Evolutionary conservation across 1,284 basidiomycete species (phyloP).

Genomic region (Hypsizygus ulmarius): DNA sequence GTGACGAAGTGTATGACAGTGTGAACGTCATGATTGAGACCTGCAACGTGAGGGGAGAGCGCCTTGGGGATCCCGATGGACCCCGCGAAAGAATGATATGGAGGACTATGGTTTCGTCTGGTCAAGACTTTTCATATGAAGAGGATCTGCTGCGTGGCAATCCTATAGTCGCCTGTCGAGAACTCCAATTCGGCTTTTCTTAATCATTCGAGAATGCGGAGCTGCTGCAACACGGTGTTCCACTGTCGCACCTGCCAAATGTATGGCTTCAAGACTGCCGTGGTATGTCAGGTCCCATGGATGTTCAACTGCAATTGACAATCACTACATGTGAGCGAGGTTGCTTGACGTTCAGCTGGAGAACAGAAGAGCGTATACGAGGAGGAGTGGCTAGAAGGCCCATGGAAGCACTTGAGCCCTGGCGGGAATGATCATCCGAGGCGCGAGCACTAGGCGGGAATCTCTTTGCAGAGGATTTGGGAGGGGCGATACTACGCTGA

Average conservation of each 20-base stretch:
- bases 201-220: conserved; percentile 5
- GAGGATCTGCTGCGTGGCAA: neutral
- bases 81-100: too few relatives aligned
- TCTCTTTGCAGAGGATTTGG: conserved; percentile 16
- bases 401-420: conserved; percentile 20
- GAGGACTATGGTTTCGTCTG: too few relatives aligned
- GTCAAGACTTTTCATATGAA: too few relatives aligned
- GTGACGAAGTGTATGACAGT: too few relatives aligned
- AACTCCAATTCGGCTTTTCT: conserved; percentile 11
- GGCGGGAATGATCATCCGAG: conserved; percentile 17
- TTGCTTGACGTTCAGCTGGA: conserved; percentile 16
- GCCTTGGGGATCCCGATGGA: too few relatives aligned
- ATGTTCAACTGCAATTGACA: conserved; percentile 9
- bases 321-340: neutral
- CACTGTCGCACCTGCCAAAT: conserved; percentile 10
- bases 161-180: neutral
- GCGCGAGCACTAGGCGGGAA: conserved; percentile 9
- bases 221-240: neutral
- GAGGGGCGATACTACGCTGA: conserved; percentile 28
- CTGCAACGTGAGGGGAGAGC: too few relatives aligned
- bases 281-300: neutral
- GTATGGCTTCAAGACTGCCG: conserved; percentile 16
- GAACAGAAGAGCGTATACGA: conserved; percentile 25
- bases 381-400: conserved; percentile 30
- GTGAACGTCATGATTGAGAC: too few relatives aligned